Evolutionary conservation across 2,329 filamentous ascomycete genomes (phyloP).

Genomic region (Venturia oleaginea): DNA sequence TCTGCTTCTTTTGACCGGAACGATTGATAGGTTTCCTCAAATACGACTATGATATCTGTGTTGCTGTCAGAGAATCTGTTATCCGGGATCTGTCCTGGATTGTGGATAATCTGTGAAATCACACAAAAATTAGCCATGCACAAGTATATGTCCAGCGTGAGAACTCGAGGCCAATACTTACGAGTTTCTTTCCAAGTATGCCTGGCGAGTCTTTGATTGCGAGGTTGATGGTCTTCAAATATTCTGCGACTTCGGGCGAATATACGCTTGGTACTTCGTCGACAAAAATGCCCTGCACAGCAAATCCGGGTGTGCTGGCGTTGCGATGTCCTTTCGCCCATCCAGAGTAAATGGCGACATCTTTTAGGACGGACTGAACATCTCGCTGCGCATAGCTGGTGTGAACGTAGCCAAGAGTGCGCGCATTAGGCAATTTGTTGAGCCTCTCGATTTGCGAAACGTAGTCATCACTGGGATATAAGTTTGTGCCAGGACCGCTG

Average conservation of each 20-base stretch:
- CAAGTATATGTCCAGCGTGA: neutral
- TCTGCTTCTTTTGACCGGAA: neutral
- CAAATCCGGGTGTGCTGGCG: neutral
- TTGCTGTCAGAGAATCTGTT: neutral
- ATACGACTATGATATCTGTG: conserved; percentile 2
- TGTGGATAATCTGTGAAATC: conserved; percentile 3
- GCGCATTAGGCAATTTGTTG: neutral
- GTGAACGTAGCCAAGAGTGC: conserved; percentile 4
- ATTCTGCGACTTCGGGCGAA: neutral
- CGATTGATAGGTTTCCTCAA: neutral
- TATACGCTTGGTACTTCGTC: conserved; percentile 7
- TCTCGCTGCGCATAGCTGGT: conserved; percentile 1
- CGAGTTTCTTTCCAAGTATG: conserved; percentile 1
- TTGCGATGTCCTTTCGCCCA: neutral
- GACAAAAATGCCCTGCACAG: conserved; percentile 8
- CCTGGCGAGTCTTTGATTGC: conserved; percentile 8
- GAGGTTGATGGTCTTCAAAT: conserved; percentile 1
- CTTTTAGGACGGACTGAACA: neutral
- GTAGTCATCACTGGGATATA: conserved; percentile 3
- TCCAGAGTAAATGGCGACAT: conserved; percentile 7
- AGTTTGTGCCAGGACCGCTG: conserved; percentile 2
- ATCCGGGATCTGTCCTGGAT: conserved; percentile 1
- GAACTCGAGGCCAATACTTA: neutral
- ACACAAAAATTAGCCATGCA: neutral
- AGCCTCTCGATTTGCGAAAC: neutral